Evolutionary conservation across 768 basidiomycete genomes (phyloP).

Genomic region (Rhodotorula diobovata): DNA sequence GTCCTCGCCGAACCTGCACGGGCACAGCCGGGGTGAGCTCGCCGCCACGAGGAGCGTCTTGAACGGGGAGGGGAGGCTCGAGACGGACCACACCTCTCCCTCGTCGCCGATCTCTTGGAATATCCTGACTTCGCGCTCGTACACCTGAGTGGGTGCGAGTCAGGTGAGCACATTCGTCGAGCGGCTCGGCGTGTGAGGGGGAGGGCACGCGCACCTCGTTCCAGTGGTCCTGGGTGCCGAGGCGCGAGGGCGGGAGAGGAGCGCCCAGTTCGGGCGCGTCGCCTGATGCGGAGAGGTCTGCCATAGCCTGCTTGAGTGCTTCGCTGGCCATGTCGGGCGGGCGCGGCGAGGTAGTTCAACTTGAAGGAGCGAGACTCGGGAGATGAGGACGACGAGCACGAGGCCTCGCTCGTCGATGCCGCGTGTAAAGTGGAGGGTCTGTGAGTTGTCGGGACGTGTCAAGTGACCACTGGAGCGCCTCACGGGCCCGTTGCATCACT

Average conservation of each 20-base stretch:
- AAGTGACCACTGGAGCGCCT: no score
- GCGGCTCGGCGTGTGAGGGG: not conserved
- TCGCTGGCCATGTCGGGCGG: conserved; percentile 19
- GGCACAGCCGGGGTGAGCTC: no score
- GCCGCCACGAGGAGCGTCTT: no score
- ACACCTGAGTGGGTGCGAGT: conserved; percentile 1
- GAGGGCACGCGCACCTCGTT: conserved; percentile 29
- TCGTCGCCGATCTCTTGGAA: conserved; percentile 51
- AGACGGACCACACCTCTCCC: conserved; percentile 51
- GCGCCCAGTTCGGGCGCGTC: conserved; percentile 21
- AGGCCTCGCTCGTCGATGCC: no score
- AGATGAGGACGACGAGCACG: no score
- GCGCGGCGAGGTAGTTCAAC: not conserved
- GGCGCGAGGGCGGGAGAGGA: conserved; percentile 43
- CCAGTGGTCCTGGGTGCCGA: conserved; percentile 50
- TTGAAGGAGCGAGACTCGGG: no score
- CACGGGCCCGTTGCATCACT: no score
- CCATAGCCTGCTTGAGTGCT: conserved; percentile 34
- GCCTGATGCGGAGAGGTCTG: conserved; percentile 15
- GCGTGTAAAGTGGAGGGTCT: no score
- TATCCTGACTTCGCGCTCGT: conserved; percentile 47
- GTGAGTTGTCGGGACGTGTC: no score
- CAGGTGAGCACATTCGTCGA: no score
- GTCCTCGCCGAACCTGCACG: conserved; percentile 50
- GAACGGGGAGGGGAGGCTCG: not conserved